phyloP scores from a whole-genome alignment of 2,329 filamentous ascomycete genomes.

The Epichloe gansuensis region DNA sequence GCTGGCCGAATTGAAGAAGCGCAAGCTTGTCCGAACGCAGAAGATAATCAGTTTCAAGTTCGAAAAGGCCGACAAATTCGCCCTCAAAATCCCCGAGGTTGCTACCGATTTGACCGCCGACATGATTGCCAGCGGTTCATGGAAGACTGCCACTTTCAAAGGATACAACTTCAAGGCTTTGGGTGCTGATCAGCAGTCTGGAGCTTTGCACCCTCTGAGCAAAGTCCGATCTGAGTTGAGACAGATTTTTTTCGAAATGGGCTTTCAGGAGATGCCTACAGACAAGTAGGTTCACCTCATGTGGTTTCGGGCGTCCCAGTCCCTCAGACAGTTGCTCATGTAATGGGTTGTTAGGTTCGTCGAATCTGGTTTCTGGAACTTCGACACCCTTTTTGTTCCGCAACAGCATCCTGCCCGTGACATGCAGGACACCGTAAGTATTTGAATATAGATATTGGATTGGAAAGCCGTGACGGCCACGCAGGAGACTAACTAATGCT shows the following conservation, averaged over 20 bases:
- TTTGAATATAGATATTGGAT: background rate
- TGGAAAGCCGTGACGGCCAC: background rate
- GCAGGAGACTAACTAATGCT: background rate
- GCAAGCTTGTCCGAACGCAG: conserved; percentile 72
- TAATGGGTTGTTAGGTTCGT: conserved; percentile 41
- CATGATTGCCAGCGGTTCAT: conserved; percentile 76
- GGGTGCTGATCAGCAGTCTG: conserved; percentile 47
- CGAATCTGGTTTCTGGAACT: conserved; percentile 97
- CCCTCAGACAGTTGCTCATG: background rate
- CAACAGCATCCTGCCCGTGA: conserved; percentile 94
- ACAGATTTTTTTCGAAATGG: conserved; percentile 98
- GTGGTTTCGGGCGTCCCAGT: too few species aligned
- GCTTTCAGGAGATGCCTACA: conserved; percentile 96
- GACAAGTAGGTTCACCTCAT: conserved; percentile 36
- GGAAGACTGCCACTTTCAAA: conserved; percentile 91
- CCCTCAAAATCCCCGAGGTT: conserved; percentile 77
- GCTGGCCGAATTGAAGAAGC: conserved; percentile 74
- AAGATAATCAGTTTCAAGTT: conserved; percentile 81
- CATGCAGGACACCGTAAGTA: conserved; percentile 64
- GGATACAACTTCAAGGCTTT: conserved; percentile 62
- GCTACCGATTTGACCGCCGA: conserved; percentile 91
- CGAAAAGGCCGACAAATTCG: conserved; percentile 76
- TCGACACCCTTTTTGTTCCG: conserved; percentile 90
- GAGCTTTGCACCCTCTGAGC: conserved; percentile 60
- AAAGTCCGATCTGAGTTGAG: conserved; percentile 95